Evolutionary conservation across 2,329 filamentous ascomycete species (phyloP), one percentile per base, ranked within the genome.

Genomic region (Talaromyces atroroseus): DNA sequence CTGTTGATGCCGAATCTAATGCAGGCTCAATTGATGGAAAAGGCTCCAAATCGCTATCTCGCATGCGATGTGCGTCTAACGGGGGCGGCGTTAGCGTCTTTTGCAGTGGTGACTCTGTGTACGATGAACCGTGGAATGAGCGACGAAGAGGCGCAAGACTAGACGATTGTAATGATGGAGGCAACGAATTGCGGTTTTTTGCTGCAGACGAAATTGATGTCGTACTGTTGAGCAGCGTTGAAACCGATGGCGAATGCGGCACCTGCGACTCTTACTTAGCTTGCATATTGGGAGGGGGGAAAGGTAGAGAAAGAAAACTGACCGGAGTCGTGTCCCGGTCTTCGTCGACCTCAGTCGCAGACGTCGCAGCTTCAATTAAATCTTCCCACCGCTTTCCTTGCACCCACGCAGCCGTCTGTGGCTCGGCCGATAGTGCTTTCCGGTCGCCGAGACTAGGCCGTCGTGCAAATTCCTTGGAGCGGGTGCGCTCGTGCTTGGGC

Each of bases 361-460:
- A 96, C 32, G 92, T 91, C 54, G 89, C 92, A 52, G 92, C 92
- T 73, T 96, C 92, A 62, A 97, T 95, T 59, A 97, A 80, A 72
- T 97, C 92, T 73, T 96, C 90, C 94, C 92, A 97, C 66, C 92
- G 82, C 76, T 94, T 95, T 62, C 90, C 91, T 74, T 89, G 84
- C 49, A 82, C 77, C 65, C 81, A 83, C 18, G 81, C 88, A 58
- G 88, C 87, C 20, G 83, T 85, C 56, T 87, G 83, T 23, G 92
- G 91, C 72, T 96, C 92, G 44, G 89, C 89, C 16, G 90, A 95
- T 63, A 89, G 82, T 56, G 90, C 89, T 74, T 96, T 95, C 60
- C 89, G 83, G 65, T 90, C 85, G 64, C 87, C 85, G 57, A 86
- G 82, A 66, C 87, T 87, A 61, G 90, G 78, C 60, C 88, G 82